Base-by-base conservation (phyloP, 176 grass and related monocot genomes). In the Carex myosuroides region DNA sequence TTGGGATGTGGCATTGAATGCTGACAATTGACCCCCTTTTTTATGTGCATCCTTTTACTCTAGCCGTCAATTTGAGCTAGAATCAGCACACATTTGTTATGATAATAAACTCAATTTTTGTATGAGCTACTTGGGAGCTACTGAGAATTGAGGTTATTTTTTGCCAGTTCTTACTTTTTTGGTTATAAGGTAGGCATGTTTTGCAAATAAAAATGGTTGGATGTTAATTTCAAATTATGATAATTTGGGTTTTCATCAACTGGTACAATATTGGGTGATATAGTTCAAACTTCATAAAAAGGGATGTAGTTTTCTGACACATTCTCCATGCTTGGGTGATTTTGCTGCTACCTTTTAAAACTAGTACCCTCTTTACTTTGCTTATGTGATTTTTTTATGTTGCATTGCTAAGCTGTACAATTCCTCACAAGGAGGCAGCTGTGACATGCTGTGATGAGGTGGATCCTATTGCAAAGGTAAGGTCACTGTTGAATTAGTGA, bases 391-490 rank as follows among this genome's bases (percentile, higher is more conserved):
- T 52, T 14, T 84, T 85, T 80, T 89, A 35, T 77, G 80, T 50
- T 54, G 13, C 76, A 72, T 91, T 42, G 21, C 87, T 74, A 85
- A 95, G 97, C 83, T 92, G 90, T 84, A 99, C 97, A 79, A 90
- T 99, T 90, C 97, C 97, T 4, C 91, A 95, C 64, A 99, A 99
- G 81, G 93, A 95, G 89, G 90, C 88, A 84, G 97, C 91, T 5
- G 88, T 99, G 80, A 85, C 54, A 81, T 94, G 93, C 82, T 99
- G 93, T 81, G 93, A 99, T 79, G 91, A 99, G 52, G 91, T 99
- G 44, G 96, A 99, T 85, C 93, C 93, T 80, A 89, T 94, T 88
- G 97, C 97, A 32, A 94, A 91, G 91, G 97, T 91, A 87, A 86
- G 84, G 82, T 55, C 37, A 39, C 58, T 7, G 8, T 59, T 70